Conservation (phyloP, 2,329 filamentous ascomycete genomes). For the Trichoderma guizhouense region DNA sequence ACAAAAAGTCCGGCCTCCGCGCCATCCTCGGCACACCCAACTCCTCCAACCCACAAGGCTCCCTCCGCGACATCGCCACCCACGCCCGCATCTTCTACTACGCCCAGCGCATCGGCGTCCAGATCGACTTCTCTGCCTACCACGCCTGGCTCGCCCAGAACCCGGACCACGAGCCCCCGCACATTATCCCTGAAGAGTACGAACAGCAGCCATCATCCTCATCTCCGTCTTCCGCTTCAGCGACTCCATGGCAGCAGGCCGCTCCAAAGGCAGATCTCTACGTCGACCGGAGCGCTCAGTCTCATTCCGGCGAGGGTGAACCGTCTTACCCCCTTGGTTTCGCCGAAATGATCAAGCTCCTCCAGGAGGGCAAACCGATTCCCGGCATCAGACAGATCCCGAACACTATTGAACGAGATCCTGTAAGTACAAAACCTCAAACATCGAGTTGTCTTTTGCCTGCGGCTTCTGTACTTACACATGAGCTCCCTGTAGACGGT, state of each 20-base stretch:
- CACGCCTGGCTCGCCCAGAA: constrained; percentile 55
- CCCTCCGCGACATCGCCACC: constrained; percentile 56
- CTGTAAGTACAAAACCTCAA: constrained; percentile 46
- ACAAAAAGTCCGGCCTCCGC: constrained; percentile 52
- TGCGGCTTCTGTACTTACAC: neutral
- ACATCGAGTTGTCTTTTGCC: neutral
- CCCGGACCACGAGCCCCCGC: constrained; percentile 33
- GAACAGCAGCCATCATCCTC: neutral
- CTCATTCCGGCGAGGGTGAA: constrained; percentile 31
- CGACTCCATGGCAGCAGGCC: constrained; percentile 46
- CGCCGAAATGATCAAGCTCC: constrained; percentile 79
- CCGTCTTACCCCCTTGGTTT: constrained; percentile 80
- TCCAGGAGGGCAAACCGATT: constrained; percentile 77
- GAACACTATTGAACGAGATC: constrained; percentile 68
- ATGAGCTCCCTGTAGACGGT: constrained; percentile 36
- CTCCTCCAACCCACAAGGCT: constrained; percentile 40
- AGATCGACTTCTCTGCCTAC: constrained; percentile 66
- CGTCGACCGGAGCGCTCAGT: constrained; percentile 37
- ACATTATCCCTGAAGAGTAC: constrained; percentile 32
- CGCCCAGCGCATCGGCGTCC: constrained; percentile 44
- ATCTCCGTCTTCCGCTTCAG: neutral
- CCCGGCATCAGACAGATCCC: constrained; percentile 87
- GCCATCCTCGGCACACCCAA: constrained; percentile 60
- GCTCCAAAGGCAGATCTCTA: constrained; percentile 48
- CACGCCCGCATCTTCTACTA: constrained; percentile 69